Conservation (phyloP, 1,139 yeast species). For the Scheffersomyces illinoinensis region DNA sequence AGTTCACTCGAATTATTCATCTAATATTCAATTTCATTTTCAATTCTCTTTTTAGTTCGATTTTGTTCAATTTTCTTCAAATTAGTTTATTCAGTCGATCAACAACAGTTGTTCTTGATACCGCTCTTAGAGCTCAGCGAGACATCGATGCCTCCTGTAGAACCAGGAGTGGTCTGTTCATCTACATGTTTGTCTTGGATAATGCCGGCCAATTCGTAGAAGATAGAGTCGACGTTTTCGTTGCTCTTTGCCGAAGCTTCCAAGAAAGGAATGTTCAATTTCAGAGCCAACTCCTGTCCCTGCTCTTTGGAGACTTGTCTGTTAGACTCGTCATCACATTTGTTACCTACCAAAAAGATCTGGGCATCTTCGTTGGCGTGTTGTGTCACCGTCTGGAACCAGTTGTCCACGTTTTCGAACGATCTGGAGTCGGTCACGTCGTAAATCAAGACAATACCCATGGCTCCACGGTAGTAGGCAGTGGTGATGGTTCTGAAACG, state of each 20-base stretch:
- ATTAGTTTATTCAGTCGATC: neutral
- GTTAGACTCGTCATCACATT: slow-evolving; percentile 81
- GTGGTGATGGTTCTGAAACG: slow-evolving; percentile 97
- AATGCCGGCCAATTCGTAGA: slow-evolving; percentile 85
- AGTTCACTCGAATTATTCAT: neutral
- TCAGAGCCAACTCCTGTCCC: slow-evolving; percentile 87
- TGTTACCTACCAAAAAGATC: slow-evolving; percentile 90
- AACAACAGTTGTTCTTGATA: slow-evolving; percentile 44
- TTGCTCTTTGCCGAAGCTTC: slow-evolving; percentile 97
- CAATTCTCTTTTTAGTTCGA: slow-evolving; percentile 4
- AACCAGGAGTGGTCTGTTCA: slow-evolving; percentile 20
- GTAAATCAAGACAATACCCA: slow-evolving; percentile 94
- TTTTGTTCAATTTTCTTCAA: too few relatives aligned
- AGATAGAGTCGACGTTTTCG: slow-evolving; percentile 87
- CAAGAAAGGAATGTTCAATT: slow-evolving; percentile 84
- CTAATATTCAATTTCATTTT: neutral
- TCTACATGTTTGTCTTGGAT: slow-evolving; percentile 76
- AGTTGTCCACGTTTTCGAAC: slow-evolving; percentile 80
- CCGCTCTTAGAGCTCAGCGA: slow-evolving; percentile 31
- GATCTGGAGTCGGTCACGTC: slow-evolving; percentile 96
- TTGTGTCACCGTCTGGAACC: slow-evolving; percentile 94
- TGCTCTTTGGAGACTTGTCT: slow-evolving; percentile 82
- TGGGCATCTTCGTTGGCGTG: slow-evolving; percentile 97
- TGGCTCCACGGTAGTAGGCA: slow-evolving; percentile 97
- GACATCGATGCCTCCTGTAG: slow-evolving; percentile 47